Base-by-base conservation (phyloP, 139 green algal genomes). In the Picocystis salinarum region DNA sequence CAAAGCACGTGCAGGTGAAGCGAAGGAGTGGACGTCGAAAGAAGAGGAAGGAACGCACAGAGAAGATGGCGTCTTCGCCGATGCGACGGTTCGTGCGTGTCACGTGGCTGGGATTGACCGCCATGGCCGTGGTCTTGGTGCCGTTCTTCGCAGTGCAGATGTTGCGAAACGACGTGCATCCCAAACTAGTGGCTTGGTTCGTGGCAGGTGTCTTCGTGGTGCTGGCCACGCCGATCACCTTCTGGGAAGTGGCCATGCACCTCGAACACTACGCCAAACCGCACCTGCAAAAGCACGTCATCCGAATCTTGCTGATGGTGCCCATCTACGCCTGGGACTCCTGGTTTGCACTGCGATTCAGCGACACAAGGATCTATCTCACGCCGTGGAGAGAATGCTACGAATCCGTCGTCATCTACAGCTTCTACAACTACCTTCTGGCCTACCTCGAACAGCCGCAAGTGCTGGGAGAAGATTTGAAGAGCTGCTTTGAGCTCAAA, bases 241-340 rank as follows among this genome's bases (percentile, higher is more conserved):
- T 92, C 2, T 92, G 91, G 45, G 82, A 92, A 64, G 71, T 92
- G 18, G 81, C 80, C 13, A 78, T 91, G 77, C 85, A 95, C 63
- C 70, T 87, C 17, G 79, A 89, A 48, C 80, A 92, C 66, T 95
- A 88, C 56, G 84, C 73, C 12, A 62, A 66, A 10, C 85, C 85
- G 3, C 45, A 59, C 36, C 67, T 92, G 40, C 85, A 95, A 65
- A 74, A 79, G 11, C 66, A 83, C 12, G 73, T 93, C 18, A 79
- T 93, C 44, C 72, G 85, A 13, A 91, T 93, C 33, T 56, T 91
- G 28, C 80, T 67, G 53, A 87, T 88, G 77, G 79, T 91, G 34
- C 83, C 83, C 41, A 83, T 94, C 27, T 93, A 94, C 52, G 69
- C 71, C 0, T 33, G 91, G 18, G 74, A 91, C 53, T 67, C 59